Percentiles rank a stretch among this genome's conserved stretches.
Conservation (phyloP, 768 basidiomycete genomes). For the Serendipita indica region DNA sequence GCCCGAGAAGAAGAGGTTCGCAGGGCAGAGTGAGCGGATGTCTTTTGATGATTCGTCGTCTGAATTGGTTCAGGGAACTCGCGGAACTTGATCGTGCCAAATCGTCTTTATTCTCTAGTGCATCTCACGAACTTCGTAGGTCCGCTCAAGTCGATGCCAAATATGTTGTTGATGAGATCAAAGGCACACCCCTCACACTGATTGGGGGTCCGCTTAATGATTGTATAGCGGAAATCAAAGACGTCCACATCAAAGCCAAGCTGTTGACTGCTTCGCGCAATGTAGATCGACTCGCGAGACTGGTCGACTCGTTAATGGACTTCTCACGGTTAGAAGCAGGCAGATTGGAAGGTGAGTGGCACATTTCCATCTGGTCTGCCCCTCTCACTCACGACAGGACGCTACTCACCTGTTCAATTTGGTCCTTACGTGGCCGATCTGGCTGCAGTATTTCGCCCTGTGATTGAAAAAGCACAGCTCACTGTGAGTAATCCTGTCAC, state of each 20-base stretch:
- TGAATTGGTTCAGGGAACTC: constrained; percentile 15
- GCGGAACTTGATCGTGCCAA: constrained; percentile 20
- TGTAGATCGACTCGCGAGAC: constrained; percentile 22
- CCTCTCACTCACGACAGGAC: constrained; percentile 14
- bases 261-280: constrained; percentile 20
- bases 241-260: constrained; percentile 16
- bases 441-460: constrained; percentile 23
- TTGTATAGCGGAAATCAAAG: constrained; percentile 11
- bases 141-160: neutral
- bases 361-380: neutral
- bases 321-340: constrained; percentile 26
- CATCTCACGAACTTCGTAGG: constrained; percentile 19
- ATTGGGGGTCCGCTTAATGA: constrained; percentile 20
- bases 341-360: constrained; percentile 14
- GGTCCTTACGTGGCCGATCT: constrained; percentile 22
- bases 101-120: constrained; percentile 20
- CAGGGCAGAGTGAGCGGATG: constrained; percentile 16
- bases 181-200: constrained; percentile 20
- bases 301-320: constrained; percentile 28
- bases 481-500: neutral
- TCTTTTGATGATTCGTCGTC: neutral
- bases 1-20: constrained; percentile 19
- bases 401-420: constrained; percentile 22
- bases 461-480: constrained; percentile 22
- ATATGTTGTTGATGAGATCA: neutral